Evolutionary conservation across 2,329 filamentous ascomycete species (phyloP).

Genomic region (Helotiales sp.): DNA sequence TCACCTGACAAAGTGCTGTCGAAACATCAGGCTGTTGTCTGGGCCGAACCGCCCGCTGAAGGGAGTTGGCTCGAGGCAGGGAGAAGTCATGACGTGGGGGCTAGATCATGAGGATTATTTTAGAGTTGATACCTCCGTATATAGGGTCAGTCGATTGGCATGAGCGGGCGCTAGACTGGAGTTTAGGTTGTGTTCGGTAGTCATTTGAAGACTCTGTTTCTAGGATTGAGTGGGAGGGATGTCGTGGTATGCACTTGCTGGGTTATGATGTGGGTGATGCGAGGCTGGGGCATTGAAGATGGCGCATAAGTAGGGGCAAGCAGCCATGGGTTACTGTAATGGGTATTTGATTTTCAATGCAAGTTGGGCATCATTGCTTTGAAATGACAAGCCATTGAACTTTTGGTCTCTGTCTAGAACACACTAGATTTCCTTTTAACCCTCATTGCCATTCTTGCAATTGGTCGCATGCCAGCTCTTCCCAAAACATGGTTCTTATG

Average conservation of each 20-base stretch:
- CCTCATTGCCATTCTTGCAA: too few relatives aligned
- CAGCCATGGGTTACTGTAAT: neutral
- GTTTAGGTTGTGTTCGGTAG: neutral
- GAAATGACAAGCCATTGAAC: too few relatives aligned
- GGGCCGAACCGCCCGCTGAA: conserved; percentile 2
- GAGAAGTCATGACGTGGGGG: too few relatives aligned
- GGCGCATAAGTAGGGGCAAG: conserved; percentile 5
- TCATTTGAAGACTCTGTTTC: too few relatives aligned
- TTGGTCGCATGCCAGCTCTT: too few relatives aligned
- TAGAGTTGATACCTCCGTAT: neutral
- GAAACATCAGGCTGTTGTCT: neutral
- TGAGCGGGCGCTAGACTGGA: neutral
- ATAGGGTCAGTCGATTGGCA: neutral
- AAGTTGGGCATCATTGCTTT: too few relatives aligned
- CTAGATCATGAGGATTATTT: neutral
- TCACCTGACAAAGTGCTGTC: neutral
- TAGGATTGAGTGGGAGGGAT: neutral
- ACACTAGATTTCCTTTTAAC: too few relatives aligned
- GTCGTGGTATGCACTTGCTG: neutral
- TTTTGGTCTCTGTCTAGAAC: too few relatives aligned
- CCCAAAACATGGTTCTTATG: too few relatives aligned
- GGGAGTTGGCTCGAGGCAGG: neutral
- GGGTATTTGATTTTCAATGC: too few relatives aligned
- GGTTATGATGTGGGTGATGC: neutral
- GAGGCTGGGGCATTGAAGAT: neutral